These are phyloP conservation scores for Dothiorella sarmentorum DNA, from an alignment of 2,329 filamentous ascomycete species.

Conservation along the genomic window DNA sequence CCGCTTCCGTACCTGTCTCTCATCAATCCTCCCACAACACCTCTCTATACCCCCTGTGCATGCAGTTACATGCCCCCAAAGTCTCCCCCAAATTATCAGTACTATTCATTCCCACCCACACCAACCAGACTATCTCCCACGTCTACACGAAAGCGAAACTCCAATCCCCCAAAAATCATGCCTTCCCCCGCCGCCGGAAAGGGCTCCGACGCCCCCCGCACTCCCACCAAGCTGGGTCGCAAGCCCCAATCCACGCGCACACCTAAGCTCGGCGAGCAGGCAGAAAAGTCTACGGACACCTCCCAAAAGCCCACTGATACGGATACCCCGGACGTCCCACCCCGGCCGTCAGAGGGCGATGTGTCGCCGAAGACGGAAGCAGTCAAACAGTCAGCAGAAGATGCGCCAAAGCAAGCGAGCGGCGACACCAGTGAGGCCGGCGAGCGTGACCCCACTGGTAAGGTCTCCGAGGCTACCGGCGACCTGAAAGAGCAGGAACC, in stretches of 20 bases:
- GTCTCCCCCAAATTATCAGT: slow-evolving; percentile 47
- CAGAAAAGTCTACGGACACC: slow-evolving; percentile 1
- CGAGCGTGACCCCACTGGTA: slow-evolving; percentile 37
- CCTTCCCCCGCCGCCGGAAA: slow-evolving; percentile 52
- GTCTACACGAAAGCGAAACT: slow-evolving; percentile 26
- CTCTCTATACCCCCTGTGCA: slow-evolving; percentile 29
- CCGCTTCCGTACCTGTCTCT: neutral
- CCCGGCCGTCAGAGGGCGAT: slow-evolving; percentile 31
- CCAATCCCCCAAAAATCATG: slow-evolving; percentile 33
- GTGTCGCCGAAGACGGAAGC: slow-evolving; percentile 30
- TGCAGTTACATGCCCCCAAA: slow-evolving; percentile 48
- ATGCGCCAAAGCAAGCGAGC: slow-evolving; percentile 32
- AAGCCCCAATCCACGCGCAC: slow-evolving; percentile 39
- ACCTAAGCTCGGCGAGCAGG: slow-evolving; percentile 41
- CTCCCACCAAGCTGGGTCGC: slow-evolving; percentile 50
- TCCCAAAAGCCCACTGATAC: slow-evolving; percentile 25
- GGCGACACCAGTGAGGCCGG: slow-evolving; percentile 33
- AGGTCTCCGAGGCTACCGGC: slow-evolving; percentile 46
- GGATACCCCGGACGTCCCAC: slow-evolving; percentile 35
- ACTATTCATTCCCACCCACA: slow-evolving; percentile 51
- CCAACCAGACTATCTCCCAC: slow-evolving; percentile 35
- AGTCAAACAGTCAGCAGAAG: slow-evolving; percentile 29
- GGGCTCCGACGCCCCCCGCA: slow-evolving; percentile 44
- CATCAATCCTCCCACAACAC: slow-evolving; percentile 14
- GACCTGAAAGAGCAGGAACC: slow-evolving; percentile 46